A percentile compares a stretch with the other conserved stretches of the same genome.
phyloP scores from a whole-genome alignment of 352 stramenopile species.

The Pythium folliculosum region DNA sequence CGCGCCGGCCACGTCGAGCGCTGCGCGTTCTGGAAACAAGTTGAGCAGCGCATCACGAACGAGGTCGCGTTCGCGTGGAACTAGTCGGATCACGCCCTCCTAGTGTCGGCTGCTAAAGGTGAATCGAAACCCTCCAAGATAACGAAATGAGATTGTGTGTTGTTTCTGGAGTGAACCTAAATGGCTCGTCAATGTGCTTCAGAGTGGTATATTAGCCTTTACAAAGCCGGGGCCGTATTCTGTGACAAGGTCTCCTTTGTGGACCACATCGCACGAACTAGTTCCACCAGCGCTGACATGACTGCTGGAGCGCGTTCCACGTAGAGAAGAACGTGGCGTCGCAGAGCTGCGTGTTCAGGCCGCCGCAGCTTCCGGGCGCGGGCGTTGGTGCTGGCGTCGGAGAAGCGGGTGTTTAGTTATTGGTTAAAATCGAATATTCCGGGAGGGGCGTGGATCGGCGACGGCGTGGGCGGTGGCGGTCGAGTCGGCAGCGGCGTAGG shows the following conservation, averaged over 20 bases:
- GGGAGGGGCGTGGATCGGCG: too few species aligned
- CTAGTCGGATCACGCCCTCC: neutral
- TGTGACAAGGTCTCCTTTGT: too few species aligned
- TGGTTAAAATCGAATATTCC: too few species aligned
- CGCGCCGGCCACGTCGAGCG: slow-evolving; percentile 1
- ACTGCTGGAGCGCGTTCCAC: neutral
- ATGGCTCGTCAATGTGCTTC: too few species aligned
- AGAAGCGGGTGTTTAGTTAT: too few species aligned
- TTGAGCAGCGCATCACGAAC: slow-evolving; percentile 8
- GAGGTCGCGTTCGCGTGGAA: neutral
- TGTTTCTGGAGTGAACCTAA: too few species aligned
- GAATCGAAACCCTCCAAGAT: too few species aligned
- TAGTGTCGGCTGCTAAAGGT: too few species aligned
- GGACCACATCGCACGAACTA: too few species aligned
- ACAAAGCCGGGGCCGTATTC: too few species aligned
- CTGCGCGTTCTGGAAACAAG: slow-evolving; percentile 15
- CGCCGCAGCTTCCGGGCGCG: neutral
- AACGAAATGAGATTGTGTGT: too few species aligned
- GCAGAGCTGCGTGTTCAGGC: neutral
- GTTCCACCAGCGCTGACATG: slow-evolving; percentile 2
- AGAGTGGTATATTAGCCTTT: too few species aligned
- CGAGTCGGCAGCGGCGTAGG: slow-evolving; percentile 5
- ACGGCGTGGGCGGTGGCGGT: neutral
- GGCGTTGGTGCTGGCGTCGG: slow-evolving; percentile 17
- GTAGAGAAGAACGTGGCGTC: slow-evolving; percentile 6